Evolutionary conservation across 257 asterid genomes (phyloP).

Genomic region (Anisodus tanguticus): DNA sequence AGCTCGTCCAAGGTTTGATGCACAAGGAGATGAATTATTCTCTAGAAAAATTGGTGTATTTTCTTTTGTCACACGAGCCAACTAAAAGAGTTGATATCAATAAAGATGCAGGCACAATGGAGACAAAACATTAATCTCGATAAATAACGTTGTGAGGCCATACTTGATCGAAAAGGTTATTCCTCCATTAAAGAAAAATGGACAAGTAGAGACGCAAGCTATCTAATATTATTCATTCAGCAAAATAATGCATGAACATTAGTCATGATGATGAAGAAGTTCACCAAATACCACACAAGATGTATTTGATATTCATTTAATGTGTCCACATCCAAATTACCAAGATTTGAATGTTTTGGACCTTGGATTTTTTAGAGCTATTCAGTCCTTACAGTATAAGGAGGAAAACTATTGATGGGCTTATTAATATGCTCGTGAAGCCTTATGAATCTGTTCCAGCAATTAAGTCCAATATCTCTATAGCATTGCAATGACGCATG

Average conservation of each 20-base stretch:
- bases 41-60: not conserved
- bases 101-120: no score
- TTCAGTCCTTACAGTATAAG: not conserved
- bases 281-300: not conserved
- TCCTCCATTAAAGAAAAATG: not conserved
- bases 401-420: not conserved
- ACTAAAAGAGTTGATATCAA: no score
- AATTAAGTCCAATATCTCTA: not conserved
- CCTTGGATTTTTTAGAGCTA: not conserved
- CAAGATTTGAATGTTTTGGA: not conserved
- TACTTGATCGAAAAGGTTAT: not conserved
- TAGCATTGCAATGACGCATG: not conserved
- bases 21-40: not conserved
- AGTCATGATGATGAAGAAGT: not conserved
- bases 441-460: not conserved
- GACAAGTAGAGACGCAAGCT: not conserved
- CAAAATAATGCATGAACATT: not conserved
- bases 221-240: not conserved
- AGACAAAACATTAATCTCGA: not conserved
- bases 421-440: no score
- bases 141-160: no score
- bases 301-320: not conserved
- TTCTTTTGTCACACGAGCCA: not conserved
- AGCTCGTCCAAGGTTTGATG: not conserved
- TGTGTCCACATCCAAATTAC: not conserved